A percentile compares a stretch with the other conserved stretches of the same genome.
These are phyloP conservation scores for Coix lacrymajobi DNA, from an alignment of 176 grass and related monocot species.

Conservation along the genomic window DNA sequence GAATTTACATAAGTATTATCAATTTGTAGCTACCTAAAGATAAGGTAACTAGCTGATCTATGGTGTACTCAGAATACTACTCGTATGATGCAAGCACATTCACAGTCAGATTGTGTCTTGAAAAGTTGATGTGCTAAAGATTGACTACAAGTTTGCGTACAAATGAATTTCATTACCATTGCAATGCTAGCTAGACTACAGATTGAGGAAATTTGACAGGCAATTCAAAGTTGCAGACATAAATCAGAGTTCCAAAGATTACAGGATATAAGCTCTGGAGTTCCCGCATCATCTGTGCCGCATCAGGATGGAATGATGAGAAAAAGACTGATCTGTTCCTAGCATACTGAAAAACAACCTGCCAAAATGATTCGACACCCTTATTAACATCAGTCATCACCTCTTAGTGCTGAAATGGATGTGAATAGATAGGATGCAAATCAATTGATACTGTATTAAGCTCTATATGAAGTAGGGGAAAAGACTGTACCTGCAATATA, in stretches of 20 bases:
- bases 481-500: constrained; percentile 48
- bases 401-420: constrained; percentile 8
- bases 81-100: not conserved
- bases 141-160: not conserved
- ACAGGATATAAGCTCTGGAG: constrained; percentile 80
- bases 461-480: not conserved
- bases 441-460: not conserved
- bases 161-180: not conserved
- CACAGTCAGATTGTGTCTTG: not conserved
- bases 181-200: not conserved
- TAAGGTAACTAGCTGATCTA: not conserved
- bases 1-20: not conserved
- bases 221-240: not conserved
- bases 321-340: constrained; percentile 70
- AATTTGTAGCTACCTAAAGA: not conserved
- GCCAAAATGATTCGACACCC: not conserved
- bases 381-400: constrained; percentile 3
- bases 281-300: constrained; percentile 43
- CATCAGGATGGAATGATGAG: constrained; percentile 91
- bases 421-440: constrained; percentile 4
- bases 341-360: constrained; percentile 65
- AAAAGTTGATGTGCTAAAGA: not conserved
- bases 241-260: constrained; percentile 13
- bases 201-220: not conserved
- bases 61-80: not conserved